Percentiles rank a stretch among this genome's conserved stretches.
Conservation (phyloP, 441 rosid species). For the Adansonia gregorii region DNA sequence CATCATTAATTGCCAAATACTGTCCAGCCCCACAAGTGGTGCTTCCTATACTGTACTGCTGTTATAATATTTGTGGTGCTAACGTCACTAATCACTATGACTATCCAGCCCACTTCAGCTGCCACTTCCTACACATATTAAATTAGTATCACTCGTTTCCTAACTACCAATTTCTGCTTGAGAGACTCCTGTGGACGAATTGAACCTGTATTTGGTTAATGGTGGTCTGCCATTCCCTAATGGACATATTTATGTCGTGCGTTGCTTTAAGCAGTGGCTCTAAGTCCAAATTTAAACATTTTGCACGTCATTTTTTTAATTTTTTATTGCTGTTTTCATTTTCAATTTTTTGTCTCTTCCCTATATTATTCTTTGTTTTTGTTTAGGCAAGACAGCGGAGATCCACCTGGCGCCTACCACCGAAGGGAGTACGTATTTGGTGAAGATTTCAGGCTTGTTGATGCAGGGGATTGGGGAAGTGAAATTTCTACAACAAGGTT, state of each 20-base stretch:
- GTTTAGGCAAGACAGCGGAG: constrained; percentile 53
- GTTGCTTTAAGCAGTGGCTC: not conserved
- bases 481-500: constrained; percentile 25
- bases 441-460: constrained; percentile 45
- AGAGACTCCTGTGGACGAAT: constrained; percentile 13
- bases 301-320: not conserved
- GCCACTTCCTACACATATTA: not conserved
- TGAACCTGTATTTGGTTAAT: not conserved
- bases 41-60: constrained; percentile 5
- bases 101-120: constrained; percentile 17
- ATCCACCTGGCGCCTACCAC: constrained; percentile 30
- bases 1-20: not conserved
- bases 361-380: constrained; percentile 27
- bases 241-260: not conserved
- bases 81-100: constrained; percentile 9
- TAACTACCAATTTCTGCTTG: not conserved
- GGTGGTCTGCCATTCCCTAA: not conserved
- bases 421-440: constrained; percentile 36
- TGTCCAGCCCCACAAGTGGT: not conserved
- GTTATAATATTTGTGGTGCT: not conserved
- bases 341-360: not conserved
- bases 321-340: not conserved
- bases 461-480: constrained; percentile 46
- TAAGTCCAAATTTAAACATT: not conserved
- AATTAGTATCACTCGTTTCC: not conserved